Conservation (phyloP, 495 filamentous ascomycete species). For the Schizothecium vesticola region DNA sequence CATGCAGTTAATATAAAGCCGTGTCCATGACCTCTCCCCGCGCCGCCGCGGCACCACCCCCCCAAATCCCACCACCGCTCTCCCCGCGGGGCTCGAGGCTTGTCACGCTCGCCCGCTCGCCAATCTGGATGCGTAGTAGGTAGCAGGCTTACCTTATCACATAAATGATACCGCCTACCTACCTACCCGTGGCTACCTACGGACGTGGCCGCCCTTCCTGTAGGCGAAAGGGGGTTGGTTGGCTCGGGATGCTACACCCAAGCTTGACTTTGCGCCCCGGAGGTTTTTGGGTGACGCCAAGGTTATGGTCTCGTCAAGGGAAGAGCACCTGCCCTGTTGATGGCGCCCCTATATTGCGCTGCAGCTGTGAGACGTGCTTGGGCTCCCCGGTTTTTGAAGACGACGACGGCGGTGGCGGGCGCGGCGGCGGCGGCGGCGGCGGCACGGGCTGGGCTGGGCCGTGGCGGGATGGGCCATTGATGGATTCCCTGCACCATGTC, state of each 20-base stretch:
- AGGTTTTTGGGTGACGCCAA: not conserved
- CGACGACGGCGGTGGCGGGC: not conserved
- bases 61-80: not conserved
- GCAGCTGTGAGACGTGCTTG: not conserved
- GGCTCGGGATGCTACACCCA: not conserved
- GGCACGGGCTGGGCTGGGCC: not conserved
- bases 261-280: not conserved
- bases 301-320: not conserved
- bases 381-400: not conserved
- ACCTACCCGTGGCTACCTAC: not conserved
- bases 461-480: not conserved
- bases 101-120: not conserved
- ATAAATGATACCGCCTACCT: not conserved
- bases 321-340: not conserved
- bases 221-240: not conserved
- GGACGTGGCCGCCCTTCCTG: not conserved
- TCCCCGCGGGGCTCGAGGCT: not conserved
- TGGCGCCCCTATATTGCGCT: not conserved
- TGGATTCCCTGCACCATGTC: not conserved
- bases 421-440: not conserved
- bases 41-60: not conserved
- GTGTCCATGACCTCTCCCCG: slow-evolving; percentile 9
- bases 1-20: slow-evolving; percentile 15
- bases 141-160: not conserved
- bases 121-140: not conserved